A percentile compares a stretch with the other conserved stretches of the same genome.
These are phyloP conservation scores for Protea cynaroides DNA, from an alignment of 164 flowering plant genomes.

Conservation along the genomic window DNA sequence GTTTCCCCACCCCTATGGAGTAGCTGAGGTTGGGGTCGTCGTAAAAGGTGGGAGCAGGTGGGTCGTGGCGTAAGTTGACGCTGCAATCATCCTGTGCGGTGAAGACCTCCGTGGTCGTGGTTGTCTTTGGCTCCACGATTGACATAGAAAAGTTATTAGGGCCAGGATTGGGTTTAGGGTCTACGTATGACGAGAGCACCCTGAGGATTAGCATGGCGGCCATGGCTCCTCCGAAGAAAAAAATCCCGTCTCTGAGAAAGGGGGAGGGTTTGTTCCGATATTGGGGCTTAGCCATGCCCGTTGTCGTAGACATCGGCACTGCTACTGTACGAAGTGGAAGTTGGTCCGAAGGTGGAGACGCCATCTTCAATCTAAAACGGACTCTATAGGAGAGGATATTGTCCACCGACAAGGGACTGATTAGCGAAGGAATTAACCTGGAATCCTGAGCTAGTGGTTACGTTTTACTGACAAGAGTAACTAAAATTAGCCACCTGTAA, in stretches of 20 bases:
- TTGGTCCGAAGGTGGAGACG: slow-evolving; percentile 14
- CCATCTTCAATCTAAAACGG: slow-evolving; percentile 29
- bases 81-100: slow-evolving; percentile 5
- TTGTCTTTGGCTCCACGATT: neutral
- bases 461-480: too few species aligned
- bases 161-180: slow-evolving; percentile 18
- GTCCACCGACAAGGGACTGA: too few species aligned
- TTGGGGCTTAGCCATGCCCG: slow-evolving; percentile 33
- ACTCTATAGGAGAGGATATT: too few species aligned
- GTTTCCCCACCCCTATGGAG: slow-evolving; percentile 24
- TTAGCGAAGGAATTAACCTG: too few species aligned
- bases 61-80: slow-evolving; percentile 21
- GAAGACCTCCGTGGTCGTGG: neutral
- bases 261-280: slow-evolving; percentile 21
- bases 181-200: slow-evolving; percentile 35
- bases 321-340: slow-evolving; percentile 11
- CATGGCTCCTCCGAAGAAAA: slow-evolving; percentile 44
- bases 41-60: slow-evolving; percentile 24
- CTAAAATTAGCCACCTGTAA: too few species aligned
- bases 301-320: too few species aligned
- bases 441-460: too few species aligned
- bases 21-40: slow-evolving; percentile 38
- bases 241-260: slow-evolving; percentile 27
- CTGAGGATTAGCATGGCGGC: slow-evolving; percentile 49
- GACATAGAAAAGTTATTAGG: neutral